Evolutionary conservation across 2,329 filamentous ascomycete species (phyloP).

Genomic region (Epichloe baconii): DNA sequence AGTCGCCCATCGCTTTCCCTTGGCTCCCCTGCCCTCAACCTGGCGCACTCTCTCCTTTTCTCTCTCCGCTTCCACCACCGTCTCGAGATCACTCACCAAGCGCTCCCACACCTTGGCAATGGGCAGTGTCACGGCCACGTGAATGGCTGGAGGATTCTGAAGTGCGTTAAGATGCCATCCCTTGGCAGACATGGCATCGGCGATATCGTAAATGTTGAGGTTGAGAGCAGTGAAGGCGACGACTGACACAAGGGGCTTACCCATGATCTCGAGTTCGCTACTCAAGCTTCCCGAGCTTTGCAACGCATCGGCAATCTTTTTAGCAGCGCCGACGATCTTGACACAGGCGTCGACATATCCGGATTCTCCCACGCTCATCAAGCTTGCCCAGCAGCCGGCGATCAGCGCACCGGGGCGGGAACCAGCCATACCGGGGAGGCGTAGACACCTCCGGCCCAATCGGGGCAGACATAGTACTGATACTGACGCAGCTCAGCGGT

Average conservation of each 20-base stretch:
- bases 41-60: constrained; percentile 66
- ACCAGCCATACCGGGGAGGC: constrained; percentile 86
- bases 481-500: constrained; percentile 64
- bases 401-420: constrained; percentile 89
- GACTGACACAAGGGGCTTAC: constrained; percentile 77
- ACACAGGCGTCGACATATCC: constrained; percentile 82
- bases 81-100: constrained; percentile 60
- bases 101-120: constrained; percentile 70
- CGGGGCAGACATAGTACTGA: constrained; percentile 91
- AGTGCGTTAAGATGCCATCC: constrained; percentile 96
- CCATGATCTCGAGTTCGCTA: constrained; percentile 65
- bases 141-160: constrained; percentile 82
- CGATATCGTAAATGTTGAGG: constrained; percentile 90
- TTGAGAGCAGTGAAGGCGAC: constrained; percentile 74
- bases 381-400: constrained; percentile 84
- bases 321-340: constrained; percentile 75
- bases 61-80: constrained; percentile 55
- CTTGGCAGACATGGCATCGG: constrained; percentile 69
- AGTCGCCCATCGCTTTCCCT: constrained; percentile 61
- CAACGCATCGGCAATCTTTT: constrained; percentile 72
- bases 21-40: constrained; percentile 52
- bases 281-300: constrained; percentile 53
- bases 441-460: constrained; percentile 94
- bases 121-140: constrained; percentile 85
- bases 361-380: constrained; percentile 76